Evolutionary conservation across 2,329 filamentous ascomycete species (phyloP), one percentile per base, ranked within the genome.

Genomic region (Fonsecaea pedrosoi): DNA sequence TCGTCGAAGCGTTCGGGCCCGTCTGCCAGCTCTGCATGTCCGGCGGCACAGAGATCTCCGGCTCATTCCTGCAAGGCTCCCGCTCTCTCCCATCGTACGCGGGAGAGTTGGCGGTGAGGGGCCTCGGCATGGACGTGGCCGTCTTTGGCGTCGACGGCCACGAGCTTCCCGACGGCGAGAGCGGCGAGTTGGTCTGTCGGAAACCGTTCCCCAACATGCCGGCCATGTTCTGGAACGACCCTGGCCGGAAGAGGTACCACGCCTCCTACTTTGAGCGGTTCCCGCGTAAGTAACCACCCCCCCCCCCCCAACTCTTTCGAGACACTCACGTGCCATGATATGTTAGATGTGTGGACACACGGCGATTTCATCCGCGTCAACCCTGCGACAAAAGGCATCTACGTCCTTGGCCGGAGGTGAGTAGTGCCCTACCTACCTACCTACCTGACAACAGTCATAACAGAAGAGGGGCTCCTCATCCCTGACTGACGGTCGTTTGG

Each of bases 151-250:
- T 35, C 5, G 54, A 66, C 18, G 63, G 38, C 9, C 56, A 45
- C 15, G 38, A 30, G 7, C 35, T 57, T 4, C 35, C 35, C 5
- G 60, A 54, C 18, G 92, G 92, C 9, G 85, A 85, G 4, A 83
- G 91, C 0, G 92, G 92, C 1, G 92, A 95, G 73, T 84, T 95
- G 4, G 91, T 94, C 0, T 88, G 87, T 8, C 87, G 87, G 0
- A 80, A 80, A 0, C 82, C 89, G 0, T 94, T 94, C 73, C 92
- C 92, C n/a, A 94, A 92, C 70, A 86, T 92, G 67, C 92, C 92
- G 0, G 82, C 88, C 38, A 86, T 80, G 71, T 87, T 91, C 73
- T 90, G 87, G 85, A 74, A 77, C 4, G 73, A 83, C 0, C 76
- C 81, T 0, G 83, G 82, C 0, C 83, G 84, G 0, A 80, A 83